Base-by-base conservation (phyloP, 108 stramenopile species). In the Cyclotella atomus region DNA sequence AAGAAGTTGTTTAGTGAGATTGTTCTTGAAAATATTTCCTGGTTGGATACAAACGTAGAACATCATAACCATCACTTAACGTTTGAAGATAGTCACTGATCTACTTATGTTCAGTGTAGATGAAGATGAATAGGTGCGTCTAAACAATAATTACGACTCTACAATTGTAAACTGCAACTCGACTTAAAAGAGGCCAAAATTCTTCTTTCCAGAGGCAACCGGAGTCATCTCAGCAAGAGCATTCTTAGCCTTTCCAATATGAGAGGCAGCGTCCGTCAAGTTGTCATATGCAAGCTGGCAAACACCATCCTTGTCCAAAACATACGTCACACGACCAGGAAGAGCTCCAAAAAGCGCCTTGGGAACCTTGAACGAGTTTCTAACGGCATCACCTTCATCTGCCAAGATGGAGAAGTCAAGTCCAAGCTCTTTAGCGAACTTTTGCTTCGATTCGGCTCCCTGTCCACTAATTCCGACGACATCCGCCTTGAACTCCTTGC, bases 391-490 rank as follows among this genome's bases (percentile, higher is more conserved):
- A 24, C 81, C 85, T 25, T 89, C 89, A 70, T 92, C 91, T 23
- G 91, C 91, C 43, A 92, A 69, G 54, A 92, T 90, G 19, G 88
- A 87, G 57, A 92, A 92, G 67, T 70, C 81, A 19, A 92, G 65
- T 16, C 91, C 91, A 27, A 89, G 70, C 54, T 90, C 89, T 6
- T 71, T n/a, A 17, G 91, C 91, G 67, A 92, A 92, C 53, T 81
- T 82, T 65, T 90, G 87, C 77, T 92, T 92, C 21, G 89, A 90
- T 53, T 77, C 88, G 12, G 84, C 88, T 44, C 76, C 89, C 47
- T 92, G 91, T 65, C 91, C 91, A 12, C 84, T 85, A 45, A 92
- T 90, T 45, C 91, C 91, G 23, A 92, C 91, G 19, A 92, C 82
- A 17, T 92, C 91, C 0, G 91, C 89, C 69, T 87, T 87, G 71